Percentiles rank a stretch among this genome's conserved stretches.
phyloP scores from a whole-genome alignment of 1,284 basidiomycete genomes.

The Microbotryum scabiosae region DNA sequence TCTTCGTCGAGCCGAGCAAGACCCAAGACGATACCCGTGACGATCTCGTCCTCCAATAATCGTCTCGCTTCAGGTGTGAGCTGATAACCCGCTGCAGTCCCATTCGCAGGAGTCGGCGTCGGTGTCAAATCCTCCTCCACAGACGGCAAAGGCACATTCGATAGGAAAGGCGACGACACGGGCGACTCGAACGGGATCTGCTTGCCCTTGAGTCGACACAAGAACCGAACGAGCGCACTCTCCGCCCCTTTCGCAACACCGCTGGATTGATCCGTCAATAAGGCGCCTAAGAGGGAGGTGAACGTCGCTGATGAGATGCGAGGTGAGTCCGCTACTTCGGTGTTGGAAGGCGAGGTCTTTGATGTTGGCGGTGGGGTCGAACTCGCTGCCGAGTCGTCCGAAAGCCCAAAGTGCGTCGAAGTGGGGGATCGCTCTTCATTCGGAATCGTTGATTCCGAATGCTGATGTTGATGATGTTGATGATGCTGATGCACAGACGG shows the following conservation, averaged over 20 bases:
- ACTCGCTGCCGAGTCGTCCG: slow-evolving; percentile 8
- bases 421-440: slow-evolving; percentile 9
- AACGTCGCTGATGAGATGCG: slow-evolving; percentile 72
- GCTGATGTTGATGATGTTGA: neutral
- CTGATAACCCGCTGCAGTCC: slow-evolving; percentile 1
- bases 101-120: neutral
- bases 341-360: slow-evolving; percentile 13
- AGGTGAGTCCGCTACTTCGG: slow-evolving; percentile 40
- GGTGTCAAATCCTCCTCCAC: neutral
- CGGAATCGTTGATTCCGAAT: neutral
- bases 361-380: slow-evolving; percentile 19
- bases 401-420: slow-evolving; percentile 1
- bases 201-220: slow-evolving; percentile 27
- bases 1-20: slow-evolving; percentile 65
- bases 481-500: neutral
- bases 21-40: slow-evolving; percentile 76
- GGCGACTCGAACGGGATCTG: slow-evolving; percentile 4
- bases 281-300: slow-evolving; percentile 79
- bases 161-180: neutral
- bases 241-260: slow-evolving; percentile 24
- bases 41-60: slow-evolving; percentile 67
- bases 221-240: slow-evolving; percentile 26
- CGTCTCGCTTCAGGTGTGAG: slow-evolving; percentile 37
- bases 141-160: too few relatives aligned
- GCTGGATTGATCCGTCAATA: slow-evolving; percentile 46